Conservation (phyloP, 2,329 filamentous ascomycete genomes). For the Nemania sp. region DNA sequence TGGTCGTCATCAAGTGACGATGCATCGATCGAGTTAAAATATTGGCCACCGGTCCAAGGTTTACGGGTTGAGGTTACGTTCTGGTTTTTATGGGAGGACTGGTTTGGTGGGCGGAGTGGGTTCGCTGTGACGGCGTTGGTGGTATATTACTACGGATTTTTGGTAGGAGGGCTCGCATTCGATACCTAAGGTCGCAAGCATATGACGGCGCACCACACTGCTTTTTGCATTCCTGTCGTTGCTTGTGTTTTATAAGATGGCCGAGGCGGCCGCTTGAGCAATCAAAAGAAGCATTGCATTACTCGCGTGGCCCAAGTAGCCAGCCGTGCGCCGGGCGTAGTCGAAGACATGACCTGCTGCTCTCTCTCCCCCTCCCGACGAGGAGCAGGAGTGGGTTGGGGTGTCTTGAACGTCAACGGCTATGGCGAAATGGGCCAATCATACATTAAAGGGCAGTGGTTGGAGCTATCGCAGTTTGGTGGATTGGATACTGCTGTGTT, state of each 20-base stretch:
- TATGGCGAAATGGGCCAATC: slow-evolving; percentile 1
- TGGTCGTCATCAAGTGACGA: not conserved
- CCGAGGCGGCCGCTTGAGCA: slow-evolving; percentile 31
- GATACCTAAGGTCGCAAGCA: slow-evolving; percentile 38
- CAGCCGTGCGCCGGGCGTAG: not conserved
- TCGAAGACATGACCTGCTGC: not conserved
- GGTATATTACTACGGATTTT: slow-evolving; percentile 27
- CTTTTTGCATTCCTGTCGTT: slow-evolving; percentile 27
- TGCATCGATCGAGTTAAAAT: not conserved
- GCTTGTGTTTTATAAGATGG: slow-evolving; percentile 26
- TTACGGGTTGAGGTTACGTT: not conserved
- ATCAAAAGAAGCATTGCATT: slow-evolving; percentile 24
- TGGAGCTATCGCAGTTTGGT: slow-evolving; percentile 14
- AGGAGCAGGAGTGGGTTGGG: not conserved
- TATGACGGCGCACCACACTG: slow-evolving; percentile 38
- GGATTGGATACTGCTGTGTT: slow-evolving; percentile 28
- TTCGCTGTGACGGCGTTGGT: slow-evolving; percentile 32
- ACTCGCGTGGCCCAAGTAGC: not conserved
- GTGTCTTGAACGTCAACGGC: not conserved
- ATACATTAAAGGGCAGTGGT: not conserved
- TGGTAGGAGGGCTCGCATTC: slow-evolving; percentile 32
- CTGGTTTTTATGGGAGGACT: slow-evolving; percentile 1
- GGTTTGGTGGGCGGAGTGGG: slow-evolving; percentile 7
- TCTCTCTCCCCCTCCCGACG: slow-evolving; percentile 9
- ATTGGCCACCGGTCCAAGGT: not conserved